Percentiles rank a stretch among this genome's conserved stretches.
phyloP scores from a whole-genome alignment of 441 rosid genomes.

The Eutrema salsugineum region DNA sequence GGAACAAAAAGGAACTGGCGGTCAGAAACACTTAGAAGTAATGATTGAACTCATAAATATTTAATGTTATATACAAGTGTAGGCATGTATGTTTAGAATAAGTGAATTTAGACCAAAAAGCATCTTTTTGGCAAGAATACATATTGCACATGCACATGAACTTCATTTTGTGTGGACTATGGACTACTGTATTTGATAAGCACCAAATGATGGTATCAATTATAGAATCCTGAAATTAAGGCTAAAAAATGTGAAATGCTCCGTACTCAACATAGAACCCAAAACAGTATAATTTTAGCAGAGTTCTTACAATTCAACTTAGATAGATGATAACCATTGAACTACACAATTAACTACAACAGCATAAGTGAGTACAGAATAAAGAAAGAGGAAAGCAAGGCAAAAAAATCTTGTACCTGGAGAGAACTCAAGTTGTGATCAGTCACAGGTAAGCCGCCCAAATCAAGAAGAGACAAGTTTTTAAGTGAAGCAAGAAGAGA shows the following conservation, averaged over 20 bases:
- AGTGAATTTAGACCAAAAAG: not conserved
- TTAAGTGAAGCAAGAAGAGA: slow-evolving; percentile 63
- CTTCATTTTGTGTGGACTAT: not conserved
- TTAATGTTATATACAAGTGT: not conserved
- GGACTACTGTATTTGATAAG: not conserved
- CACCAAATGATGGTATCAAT: not conserved
- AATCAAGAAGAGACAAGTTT: slow-evolving; percentile 59
- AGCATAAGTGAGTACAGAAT: not conserved
- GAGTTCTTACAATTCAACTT: not conserved
- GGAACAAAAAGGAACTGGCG: not conserved
- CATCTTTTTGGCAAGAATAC: not conserved
- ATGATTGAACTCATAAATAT: not conserved
- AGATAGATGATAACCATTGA: not conserved
- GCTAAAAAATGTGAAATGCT: not conserved
- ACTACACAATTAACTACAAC: not conserved
- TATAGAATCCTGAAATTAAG: not conserved
- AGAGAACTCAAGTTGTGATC: slow-evolving; percentile 63
- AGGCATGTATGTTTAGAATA: not conserved
- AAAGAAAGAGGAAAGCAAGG: not conserved
- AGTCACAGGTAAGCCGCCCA: slow-evolving; percentile 85
- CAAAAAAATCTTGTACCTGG: slow-evolving; percentile 44
- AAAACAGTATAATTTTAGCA: not conserved
- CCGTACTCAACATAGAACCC: not conserved
- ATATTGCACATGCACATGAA: not conserved
- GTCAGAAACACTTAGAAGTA: not conserved